Percentiles rank a stretch among this genome's conserved stretches.
Evolutionary conservation across 768 basidiomycete genomes (phyloP).

Genomic region (Termitomyces sp.): DNA sequence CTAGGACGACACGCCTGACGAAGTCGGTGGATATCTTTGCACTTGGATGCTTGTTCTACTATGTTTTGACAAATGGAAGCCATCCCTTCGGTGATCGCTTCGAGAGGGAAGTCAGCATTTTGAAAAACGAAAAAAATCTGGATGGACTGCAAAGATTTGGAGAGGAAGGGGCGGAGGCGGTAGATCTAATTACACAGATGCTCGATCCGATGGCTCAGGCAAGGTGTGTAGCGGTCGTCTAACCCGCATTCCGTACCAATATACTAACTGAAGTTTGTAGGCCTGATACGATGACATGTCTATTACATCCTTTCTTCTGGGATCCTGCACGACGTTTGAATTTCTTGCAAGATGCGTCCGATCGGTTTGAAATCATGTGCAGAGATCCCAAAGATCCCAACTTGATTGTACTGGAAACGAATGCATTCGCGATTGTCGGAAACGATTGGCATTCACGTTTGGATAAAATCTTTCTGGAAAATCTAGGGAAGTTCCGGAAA

Average conservation of each 20-base stretch:
- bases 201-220: constrained; percentile 69
- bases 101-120: constrained; percentile 91
- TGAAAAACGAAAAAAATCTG: constrained; percentile 74
- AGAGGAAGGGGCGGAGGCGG: constrained; percentile 92
- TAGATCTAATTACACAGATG: constrained; percentile 77
- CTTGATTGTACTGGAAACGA: constrained; percentile 71
- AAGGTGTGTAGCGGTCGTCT: constrained; percentile 47
- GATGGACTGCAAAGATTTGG: constrained; percentile 76
- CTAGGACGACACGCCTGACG: constrained; percentile 70
- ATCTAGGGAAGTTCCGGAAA: constrained; percentile 95
- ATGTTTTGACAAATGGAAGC: constrained; percentile 81
- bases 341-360: constrained; percentile 97
- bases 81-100: constrained; percentile 95
- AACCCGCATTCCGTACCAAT: background rate
- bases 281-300: constrained; percentile 83
- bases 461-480: constrained; percentile 90
- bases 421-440: constrained; percentile 72
- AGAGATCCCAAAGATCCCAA: constrained; percentile 82
- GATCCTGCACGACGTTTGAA: constrained; percentile 77
- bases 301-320: constrained; percentile 98
- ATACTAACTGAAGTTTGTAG: constrained; percentile 33
- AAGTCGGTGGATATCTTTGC: constrained; percentile 98
- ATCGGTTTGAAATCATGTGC: constrained; percentile 97
- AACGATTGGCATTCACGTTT: constrained; percentile 86
- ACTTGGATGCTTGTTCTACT: constrained; percentile 93